These are phyloP conservation scores for Wickerhamomyces xylosicus DNA, from an alignment of 805 yeast species.

Conservation along the genomic window DNA sequence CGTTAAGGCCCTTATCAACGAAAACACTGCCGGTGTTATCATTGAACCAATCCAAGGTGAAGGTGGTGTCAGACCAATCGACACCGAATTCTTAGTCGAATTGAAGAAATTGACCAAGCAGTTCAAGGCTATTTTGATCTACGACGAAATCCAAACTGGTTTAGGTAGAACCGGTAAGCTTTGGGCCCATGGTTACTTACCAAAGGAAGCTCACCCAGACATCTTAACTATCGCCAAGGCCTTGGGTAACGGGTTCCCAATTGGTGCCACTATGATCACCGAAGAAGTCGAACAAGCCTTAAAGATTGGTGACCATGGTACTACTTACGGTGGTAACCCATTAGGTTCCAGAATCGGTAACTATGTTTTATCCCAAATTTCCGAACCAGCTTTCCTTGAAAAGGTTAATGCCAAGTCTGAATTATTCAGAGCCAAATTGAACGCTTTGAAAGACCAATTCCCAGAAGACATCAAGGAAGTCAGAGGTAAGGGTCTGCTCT, in stretches of 20 bases:
- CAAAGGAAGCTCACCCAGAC: slow-evolving; percentile 84
- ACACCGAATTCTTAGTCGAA: slow-evolving; percentile 50
- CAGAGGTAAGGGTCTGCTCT: slow-evolving; percentile 82
- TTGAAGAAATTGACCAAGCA: slow-evolving; percentile 59
- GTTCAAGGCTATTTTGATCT: slow-evolving; percentile 68
- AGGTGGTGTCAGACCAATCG: slow-evolving; percentile 79
- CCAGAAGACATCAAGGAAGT: slow-evolving; percentile 56
- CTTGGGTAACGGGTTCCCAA: slow-evolving; percentile 92
- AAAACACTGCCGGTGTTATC: slow-evolving; percentile 70
- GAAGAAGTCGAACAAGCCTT: slow-evolving; percentile 65
- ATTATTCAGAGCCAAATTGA: slow-evolving; percentile 40
- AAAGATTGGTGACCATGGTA: slow-evolving; percentile 93
- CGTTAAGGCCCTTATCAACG: slow-evolving; percentile 35
- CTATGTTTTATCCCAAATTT: slow-evolving; percentile 62
- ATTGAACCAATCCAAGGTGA: slow-evolving; percentile 98
- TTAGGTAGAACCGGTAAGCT: slow-evolving; percentile 84
- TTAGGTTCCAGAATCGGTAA: slow-evolving; percentile 75
- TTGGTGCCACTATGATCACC: slow-evolving; percentile 86
- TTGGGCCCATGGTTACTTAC: slow-evolving; percentile 83
- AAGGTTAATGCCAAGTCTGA: slow-evolving; percentile 54
- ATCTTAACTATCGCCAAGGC: slow-evolving; percentile 93
- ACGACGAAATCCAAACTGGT: slow-evolving; percentile 96
- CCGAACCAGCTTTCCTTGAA: slow-evolving; percentile 47
- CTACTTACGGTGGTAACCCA: slow-evolving; percentile 97
- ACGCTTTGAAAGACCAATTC: slow-evolving; percentile 38